Percentiles rank a stretch among this genome's conserved stretches.
Evolutionary conservation across 495 filamentous ascomycete genomes (phyloP).

Genomic region (Pseudomonodictys pantanalensis): DNA sequence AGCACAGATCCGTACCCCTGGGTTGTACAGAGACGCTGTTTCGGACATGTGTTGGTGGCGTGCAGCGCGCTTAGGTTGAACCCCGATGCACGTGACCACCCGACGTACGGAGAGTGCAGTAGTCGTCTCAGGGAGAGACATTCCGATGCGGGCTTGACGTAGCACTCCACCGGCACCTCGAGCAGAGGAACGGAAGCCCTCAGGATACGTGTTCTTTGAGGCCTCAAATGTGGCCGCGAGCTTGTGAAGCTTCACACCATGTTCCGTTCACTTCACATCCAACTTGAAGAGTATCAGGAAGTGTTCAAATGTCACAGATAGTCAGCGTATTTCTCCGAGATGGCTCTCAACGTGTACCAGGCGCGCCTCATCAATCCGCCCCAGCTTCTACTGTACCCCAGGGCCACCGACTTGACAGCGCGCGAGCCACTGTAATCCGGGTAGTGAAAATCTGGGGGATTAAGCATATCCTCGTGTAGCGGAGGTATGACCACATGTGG

Average conservation of each 20-base stretch:
- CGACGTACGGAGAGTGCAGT: background rate
- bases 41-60: constrained; percentile 26
- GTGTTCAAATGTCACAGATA: too few species aligned
- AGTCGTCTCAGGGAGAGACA: constrained; percentile 23
- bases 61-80: background rate
- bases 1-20: constrained; percentile 17
- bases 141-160: constrained; percentile 15
- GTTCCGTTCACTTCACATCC: too few species aligned
- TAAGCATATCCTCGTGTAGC: background rate
- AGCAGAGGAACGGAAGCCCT: background rate
- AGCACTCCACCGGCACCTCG: constrained; percentile 4
- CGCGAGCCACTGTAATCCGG: background rate
- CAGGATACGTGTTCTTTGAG: background rate
- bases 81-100: background rate
- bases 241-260: too few species aligned
- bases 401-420: background rate
- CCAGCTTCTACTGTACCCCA: background rate
- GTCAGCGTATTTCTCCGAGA: too few species aligned
- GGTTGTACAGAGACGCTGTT: constrained; percentile 11
- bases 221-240: background rate
- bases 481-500: too few species aligned
- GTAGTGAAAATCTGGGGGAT: background rate
- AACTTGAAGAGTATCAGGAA: too few species aligned
- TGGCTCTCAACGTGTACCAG: too few species aligned
- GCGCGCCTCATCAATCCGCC: background rate